phyloP scores from a whole-genome alignment of 441 rosid genomes.

The Pelargonium myrrhifolium region DNA sequence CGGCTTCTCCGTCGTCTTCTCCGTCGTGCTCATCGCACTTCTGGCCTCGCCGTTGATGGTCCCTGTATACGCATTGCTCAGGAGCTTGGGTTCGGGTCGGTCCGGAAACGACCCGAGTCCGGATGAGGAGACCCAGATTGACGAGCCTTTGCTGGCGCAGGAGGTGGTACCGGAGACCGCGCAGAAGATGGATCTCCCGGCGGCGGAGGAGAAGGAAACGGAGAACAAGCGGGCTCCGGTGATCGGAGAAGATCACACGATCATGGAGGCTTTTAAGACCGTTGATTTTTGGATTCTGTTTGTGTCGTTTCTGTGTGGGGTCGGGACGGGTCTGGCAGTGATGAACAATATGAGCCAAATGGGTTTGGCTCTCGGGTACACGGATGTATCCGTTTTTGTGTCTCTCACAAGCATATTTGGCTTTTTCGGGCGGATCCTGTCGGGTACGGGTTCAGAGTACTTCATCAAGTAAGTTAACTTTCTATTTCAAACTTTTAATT shows the following conservation, averaged over 20 bases:
- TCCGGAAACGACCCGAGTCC: constrained; percentile 2
- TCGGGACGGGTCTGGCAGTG: constrained; percentile 82
- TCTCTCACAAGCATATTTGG: constrained; percentile 86
- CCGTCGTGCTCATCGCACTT: constrained; percentile 32
- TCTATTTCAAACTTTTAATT: not conserved
- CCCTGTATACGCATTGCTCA: constrained; percentile 36
- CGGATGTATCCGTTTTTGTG: constrained; percentile 71
- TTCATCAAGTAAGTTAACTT: constrained; percentile 57
- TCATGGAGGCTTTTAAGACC: constrained; percentile 50
- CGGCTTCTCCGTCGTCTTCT: constrained; percentile 33
- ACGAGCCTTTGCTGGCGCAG: constrained; percentile 34
- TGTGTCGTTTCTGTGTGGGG: constrained; percentile 75
- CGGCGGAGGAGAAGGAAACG: constrained; percentile 2
- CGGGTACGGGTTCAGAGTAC: constrained; percentile 73
- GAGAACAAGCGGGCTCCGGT: constrained; percentile 38
- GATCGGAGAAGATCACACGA: constrained; percentile 81
- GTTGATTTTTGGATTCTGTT: constrained; percentile 79
- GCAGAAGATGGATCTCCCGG: not conserved
- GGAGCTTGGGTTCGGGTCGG: constrained; percentile 24
- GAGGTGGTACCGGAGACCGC: constrained; percentile 15
- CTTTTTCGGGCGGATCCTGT: constrained; percentile 72
- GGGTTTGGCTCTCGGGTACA: constrained; percentile 76
- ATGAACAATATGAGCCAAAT: constrained; percentile 92
- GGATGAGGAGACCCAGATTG: constrained; percentile 37
- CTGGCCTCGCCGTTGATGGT: constrained; percentile 54